Evolutionary conservation across 345 rosid genomes (phyloP), one percentile per base, ranked within the genome.

Genomic region (Camelina laxa): DNA sequence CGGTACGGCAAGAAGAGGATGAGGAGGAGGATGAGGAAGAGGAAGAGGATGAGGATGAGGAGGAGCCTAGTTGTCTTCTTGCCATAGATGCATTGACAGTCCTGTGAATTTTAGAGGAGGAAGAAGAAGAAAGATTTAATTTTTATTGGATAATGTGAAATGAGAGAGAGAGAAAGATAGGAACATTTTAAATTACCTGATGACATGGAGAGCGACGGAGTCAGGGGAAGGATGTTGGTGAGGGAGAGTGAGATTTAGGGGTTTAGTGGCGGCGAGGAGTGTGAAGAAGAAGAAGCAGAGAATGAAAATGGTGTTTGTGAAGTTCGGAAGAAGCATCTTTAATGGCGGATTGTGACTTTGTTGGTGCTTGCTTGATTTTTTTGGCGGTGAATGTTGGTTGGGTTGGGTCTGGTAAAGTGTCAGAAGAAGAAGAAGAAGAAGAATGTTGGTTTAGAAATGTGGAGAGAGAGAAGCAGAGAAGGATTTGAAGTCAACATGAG

Each of bases 221-320:
- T 88, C 90, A 35, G 92, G 92, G 63, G 76, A 77, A 39, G 88
- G 87, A 24, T 88, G 92, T 47, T 88, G 92, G 75, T 88, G 92
- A 45, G 85, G 88, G 60, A 86, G 86, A 67, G 83, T 83, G 69
- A 83, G 83, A 74, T 84, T 88, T 59, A 66, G 54, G 22, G 83
- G 24, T 15, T 39, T 30, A 57, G 82, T 51, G 48, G 74, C 64
- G 47, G 45, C 42, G 45, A 69, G 14, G 17, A 69, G 45, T 57
- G 69, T 22, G 70, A 55, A n/a, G 56, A 59, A n/a, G 56, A 80
- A 50, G 68, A 80, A 22, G 62, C 74, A 76, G 53, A 72, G 41
- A 8, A 79, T 51, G 75, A 72, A 5, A 85, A 87, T 85, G 89
- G 74, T 63, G 83, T 10, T 60, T 51, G 45, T 5, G 24, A 61